phyloP scores from a whole-genome alignment of 2,329 filamentous ascomycete species.

The Chaetomium olivaceum region DNA sequence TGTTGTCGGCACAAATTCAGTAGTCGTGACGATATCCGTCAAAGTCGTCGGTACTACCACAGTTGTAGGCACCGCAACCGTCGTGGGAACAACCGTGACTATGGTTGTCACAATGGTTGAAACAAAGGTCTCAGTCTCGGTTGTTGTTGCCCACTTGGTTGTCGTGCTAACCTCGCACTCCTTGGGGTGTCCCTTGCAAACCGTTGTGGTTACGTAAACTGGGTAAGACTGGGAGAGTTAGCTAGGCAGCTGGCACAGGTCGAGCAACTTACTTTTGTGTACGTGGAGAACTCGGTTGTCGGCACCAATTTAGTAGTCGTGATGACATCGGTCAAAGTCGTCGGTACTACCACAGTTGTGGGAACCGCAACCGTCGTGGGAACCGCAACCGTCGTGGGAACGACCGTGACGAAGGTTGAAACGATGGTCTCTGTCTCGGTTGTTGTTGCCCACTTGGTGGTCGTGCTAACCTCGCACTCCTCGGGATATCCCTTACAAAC shows the following conservation, averaged over 20 bases:
- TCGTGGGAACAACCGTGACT: slow-evolving; percentile 14
- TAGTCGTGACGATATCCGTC: slow-evolving; percentile 20
- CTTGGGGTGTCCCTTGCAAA: slow-evolving; percentile 25
- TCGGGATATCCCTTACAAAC: slow-evolving; percentile 25
- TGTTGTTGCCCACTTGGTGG: slow-evolving; percentile 26
- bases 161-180: slow-evolving; percentile 29
- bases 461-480: slow-evolving; percentile 29
- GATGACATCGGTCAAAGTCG: slow-evolving; percentile 20
- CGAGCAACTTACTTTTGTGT: slow-evolving; percentile 25
- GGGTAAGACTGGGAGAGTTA: slow-evolving; percentile 29
- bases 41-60: slow-evolving; percentile 18
- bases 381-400: slow-evolving; percentile 16
- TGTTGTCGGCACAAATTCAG: slow-evolving; percentile 27
- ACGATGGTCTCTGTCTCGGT: slow-evolving; percentile 18
- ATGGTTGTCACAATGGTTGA: slow-evolving; percentile 15
- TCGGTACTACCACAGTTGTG: slow-evolving; percentile 5
- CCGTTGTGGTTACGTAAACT: slow-evolving; percentile 26
- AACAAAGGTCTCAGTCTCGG: slow-evolving; percentile 14
- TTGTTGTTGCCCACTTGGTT: slow-evolving; percentile 26
- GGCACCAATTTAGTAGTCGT: slow-evolving; percentile 24
- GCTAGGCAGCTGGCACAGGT: neutral
- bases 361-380: slow-evolving; percentile 4
- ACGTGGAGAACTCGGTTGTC: slow-evolving; percentile 19
- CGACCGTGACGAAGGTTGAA: slow-evolving; percentile 15
- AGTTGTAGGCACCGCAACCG: slow-evolving; percentile 1